Percentiles rank a stretch among this genome's conserved stretches.
Evolutionary conservation across 306 rosid genomes (phyloP).

Genomic region (Vigna mungo): DNA sequence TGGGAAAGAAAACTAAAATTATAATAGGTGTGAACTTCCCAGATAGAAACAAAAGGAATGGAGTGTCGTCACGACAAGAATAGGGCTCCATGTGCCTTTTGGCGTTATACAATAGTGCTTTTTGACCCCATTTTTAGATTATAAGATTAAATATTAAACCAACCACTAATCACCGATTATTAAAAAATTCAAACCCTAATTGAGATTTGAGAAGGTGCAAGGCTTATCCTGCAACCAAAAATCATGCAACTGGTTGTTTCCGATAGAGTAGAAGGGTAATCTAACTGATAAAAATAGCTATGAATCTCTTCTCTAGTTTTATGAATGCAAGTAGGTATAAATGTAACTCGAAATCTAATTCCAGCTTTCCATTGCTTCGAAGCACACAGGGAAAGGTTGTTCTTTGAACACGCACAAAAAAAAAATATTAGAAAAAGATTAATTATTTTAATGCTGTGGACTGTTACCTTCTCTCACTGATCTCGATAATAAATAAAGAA

Average conservation of each 20-base stretch:
- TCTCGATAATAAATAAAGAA: background rate
- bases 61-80: slow-evolving; percentile 43
- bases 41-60: slow-evolving; percentile 44
- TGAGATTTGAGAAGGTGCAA: background rate
- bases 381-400: background rate
- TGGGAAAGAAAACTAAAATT: slow-evolving; percentile 29
- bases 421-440: background rate
- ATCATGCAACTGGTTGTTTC: background rate
- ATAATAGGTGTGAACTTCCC: slow-evolving; percentile 41
- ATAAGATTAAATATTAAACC: background rate
- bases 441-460: background rate
- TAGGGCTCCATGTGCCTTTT: slow-evolving; percentile 67
- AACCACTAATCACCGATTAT: slow-evolving; percentile 1
- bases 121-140: slow-evolving; percentile 47
- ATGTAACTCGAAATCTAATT: background rate
- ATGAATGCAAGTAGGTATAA: background rate
- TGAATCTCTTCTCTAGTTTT: background rate
- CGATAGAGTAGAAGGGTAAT: background rate
- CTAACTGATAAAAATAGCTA: background rate
- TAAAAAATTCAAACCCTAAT: slow-evolving; percentile 36
- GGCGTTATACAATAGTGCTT: slow-evolving; percentile 49
- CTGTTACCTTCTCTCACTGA: background rate
- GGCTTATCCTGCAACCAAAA: background rate
- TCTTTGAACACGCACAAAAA: background rate
- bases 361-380: background rate